Percentiles rank a stretch among this genome's conserved stretches.
These are phyloP conservation scores for Botryosphaeria dothidea DNA, from an alignment of 2,329 filamentous ascomycete genomes.

Conservation along the genomic window DNA sequence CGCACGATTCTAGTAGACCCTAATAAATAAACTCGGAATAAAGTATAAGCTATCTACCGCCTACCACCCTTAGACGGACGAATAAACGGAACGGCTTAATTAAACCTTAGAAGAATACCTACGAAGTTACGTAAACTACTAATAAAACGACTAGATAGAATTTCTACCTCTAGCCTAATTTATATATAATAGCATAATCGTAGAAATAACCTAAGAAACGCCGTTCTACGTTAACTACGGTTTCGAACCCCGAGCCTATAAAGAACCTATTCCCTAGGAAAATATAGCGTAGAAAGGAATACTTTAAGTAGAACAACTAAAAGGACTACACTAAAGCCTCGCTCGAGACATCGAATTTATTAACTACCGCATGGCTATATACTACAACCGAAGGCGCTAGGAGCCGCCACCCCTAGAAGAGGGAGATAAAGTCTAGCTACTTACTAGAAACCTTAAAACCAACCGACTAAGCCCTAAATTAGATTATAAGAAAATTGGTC, in stretches of 20 bases:
- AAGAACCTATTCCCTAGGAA: neutral
- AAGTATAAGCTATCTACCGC: neutral
- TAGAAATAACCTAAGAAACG: no score
- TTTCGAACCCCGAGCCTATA: neutral
- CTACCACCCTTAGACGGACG: no score
- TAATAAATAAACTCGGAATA: neutral
- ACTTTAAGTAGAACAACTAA: neutral
- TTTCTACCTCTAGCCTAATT: no score
- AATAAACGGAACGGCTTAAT: no score
- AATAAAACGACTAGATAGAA: no score
- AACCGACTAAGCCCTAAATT: neutral
- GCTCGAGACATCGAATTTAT: neutral
- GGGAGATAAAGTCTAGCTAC: neutral
- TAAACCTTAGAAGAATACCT: no score
- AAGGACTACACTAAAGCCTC: neutral
- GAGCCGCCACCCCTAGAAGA: no score
- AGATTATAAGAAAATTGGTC: no score
- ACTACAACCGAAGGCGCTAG: no score
- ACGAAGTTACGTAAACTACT: no score
- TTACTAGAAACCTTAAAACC: neutral
- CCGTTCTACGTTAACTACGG: no score
- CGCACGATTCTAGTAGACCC: neutral
- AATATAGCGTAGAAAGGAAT: neutral
- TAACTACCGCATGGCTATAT: neutral
- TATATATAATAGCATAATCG: no score